phyloP scores from a whole-genome alignment of 176 grass and related monocot species.

The Zea luxurians region DNA sequence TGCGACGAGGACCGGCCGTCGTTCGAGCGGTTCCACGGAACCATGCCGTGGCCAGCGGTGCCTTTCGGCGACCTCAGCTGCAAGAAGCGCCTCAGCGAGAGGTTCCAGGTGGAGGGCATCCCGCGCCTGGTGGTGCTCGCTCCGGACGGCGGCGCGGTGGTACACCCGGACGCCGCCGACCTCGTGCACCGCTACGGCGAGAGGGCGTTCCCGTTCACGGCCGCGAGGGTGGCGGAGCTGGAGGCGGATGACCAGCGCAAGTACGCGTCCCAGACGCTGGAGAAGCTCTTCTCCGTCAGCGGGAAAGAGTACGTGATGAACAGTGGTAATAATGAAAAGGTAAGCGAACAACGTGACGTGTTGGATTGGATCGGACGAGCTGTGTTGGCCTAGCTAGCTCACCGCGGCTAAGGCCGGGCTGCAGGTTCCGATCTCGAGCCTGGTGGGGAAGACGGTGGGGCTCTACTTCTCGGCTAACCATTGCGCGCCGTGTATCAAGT shows the following conservation, averaged over 20 bases:
- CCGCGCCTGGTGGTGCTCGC: slow-evolving; percentile 53
- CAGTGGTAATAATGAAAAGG: slow-evolving; percentile 27
- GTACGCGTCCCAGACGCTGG: slow-evolving; percentile 64
- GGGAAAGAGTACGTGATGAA: slow-evolving; percentile 56
- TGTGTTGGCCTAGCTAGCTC: slow-evolving; percentile 23
- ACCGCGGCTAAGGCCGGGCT: slow-evolving; percentile 42
- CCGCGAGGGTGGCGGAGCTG: slow-evolving; percentile 52
- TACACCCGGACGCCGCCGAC: slow-evolving; percentile 45
- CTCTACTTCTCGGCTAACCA: slow-evolving; percentile 59
- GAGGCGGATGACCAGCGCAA: slow-evolving; percentile 51
- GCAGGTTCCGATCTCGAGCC: slow-evolving; percentile 60
- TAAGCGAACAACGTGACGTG: slow-evolving; percentile 8
- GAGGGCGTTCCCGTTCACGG: slow-evolving; percentile 61
- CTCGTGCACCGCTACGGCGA: slow-evolving; percentile 51
- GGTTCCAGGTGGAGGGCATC: slow-evolving; percentile 67
- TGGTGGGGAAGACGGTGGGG: slow-evolving; percentile 64
- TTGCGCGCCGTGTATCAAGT: slow-evolving; percentile 56
- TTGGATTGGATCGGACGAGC: neutral
- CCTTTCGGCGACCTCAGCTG: slow-evolving; percentile 51
- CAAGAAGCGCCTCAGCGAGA: slow-evolving; percentile 55
- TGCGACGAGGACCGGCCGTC: slow-evolving; percentile 62
- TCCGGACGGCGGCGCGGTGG: slow-evolving; percentile 31
- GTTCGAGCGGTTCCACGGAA: slow-evolving; percentile 59
- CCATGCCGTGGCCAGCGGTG: slow-evolving; percentile 67
- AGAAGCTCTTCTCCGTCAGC: slow-evolving; percentile 53